Base-by-base conservation (phyloP, 352 stramenopile species). In the Phytophthora cryptogea region DNA sequence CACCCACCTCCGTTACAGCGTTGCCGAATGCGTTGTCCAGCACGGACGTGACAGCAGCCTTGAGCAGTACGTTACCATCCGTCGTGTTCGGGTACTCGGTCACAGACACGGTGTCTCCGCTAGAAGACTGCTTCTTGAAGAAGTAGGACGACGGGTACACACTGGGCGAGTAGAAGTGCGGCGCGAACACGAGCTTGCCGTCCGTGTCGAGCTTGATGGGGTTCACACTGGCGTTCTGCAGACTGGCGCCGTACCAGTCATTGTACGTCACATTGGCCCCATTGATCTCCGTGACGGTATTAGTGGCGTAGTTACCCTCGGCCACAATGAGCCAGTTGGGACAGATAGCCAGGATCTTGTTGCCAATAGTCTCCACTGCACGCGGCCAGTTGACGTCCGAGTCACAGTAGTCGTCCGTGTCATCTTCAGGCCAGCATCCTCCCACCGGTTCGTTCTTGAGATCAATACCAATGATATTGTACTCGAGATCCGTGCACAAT, bases 391-490 rank as follows among this genome's bases (percentile, higher is more conserved):
- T 92, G 17, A 78, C 52, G 36, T 68, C 67, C 13, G 65, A n/a
- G 4, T 68, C 55, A 31, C 83, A 92, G 60, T 82, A 88, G 6
- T 54, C 48, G 31, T 91, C 80, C 3, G 28, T 68, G 53, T 89
- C 80, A 13, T 79, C 65, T 16, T 67, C 72, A 0, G 82, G 85
- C 84, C 84, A 94, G 50, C 84, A 94, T 5, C 82, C 82, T 10
- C 69, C 72, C 1, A 89, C 76, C 0, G 84, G 84, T 48, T 92
- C 85, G 59, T 94, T 92, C 74, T 94, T 94, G 63, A 94, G 70
- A 42, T 94, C 85, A 8, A 94, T 73, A 14, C 85, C 85, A 16
- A 94, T 80, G 43, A 94, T 90, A 59, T 94, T 94, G 81, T 92
- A 94, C 53, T 92, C 76, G 40, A 88, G 61, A 28, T 88, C 76